These are phyloP conservation scores for Schizothecium vesticola DNA, from an alignment of 495 filamentous ascomycete species.

Conservation along the genomic window DNA sequence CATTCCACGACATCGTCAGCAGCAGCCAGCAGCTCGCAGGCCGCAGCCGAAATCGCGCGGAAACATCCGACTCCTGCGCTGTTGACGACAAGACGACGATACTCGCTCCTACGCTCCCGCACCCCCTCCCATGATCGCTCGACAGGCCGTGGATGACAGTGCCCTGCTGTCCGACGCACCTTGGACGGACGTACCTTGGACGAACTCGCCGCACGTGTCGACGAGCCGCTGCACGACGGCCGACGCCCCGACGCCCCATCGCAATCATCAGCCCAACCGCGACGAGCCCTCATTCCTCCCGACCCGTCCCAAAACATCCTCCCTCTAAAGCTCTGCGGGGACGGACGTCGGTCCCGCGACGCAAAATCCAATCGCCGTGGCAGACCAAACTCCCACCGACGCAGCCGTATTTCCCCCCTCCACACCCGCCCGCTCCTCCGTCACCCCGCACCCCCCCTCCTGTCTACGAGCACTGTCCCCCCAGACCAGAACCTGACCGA, in stretches of 20 bases:
- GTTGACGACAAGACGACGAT: not conserved
- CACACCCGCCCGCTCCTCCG: constrained; percentile 42
- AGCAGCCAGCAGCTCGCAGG: too few species aligned
- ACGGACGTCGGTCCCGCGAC: constrained; percentile 27
- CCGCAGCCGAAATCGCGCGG: not conserved
- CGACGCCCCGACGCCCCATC: not conserved
- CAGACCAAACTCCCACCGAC: constrained; percentile 29
- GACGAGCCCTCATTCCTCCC: constrained; percentile 6
- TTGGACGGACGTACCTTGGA: not conserved
- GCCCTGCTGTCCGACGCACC: constrained; percentile 11
- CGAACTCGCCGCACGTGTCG: not conserved
- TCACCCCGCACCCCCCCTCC: constrained; percentile 35
- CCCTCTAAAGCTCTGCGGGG: constrained; percentile 20
- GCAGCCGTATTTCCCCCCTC: constrained; percentile 21
- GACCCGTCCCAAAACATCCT: not conserved
- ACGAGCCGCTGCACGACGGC: not conserved
- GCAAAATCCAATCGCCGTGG: constrained; percentile 29
- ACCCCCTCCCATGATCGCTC: constrained; percentile 1
- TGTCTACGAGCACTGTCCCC: constrained; percentile 30
- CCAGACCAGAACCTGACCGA: constrained; percentile 19
- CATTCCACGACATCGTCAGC: not conserved
- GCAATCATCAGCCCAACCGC: not conserved
- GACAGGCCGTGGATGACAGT: constrained; percentile 19
- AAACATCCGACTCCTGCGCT: not conserved
- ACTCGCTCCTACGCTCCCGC: not conserved